Conservation (phyloP, 352 stramenopile species). For the Globisporangium mamillatum region DNA sequence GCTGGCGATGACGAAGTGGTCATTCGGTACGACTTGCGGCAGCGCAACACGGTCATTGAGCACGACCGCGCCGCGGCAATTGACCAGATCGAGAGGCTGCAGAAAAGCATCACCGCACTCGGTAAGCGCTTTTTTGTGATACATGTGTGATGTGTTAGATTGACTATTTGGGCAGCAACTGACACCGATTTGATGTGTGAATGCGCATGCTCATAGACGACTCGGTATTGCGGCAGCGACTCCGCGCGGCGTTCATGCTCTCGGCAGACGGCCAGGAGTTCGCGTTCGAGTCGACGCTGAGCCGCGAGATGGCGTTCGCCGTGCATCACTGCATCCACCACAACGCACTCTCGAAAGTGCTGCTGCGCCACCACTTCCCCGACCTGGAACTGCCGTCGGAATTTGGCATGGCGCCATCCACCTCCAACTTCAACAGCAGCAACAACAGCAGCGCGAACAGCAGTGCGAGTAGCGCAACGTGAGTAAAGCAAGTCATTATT, state of each 20-base stretch:
- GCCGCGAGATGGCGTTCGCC: slow-evolving; percentile 76
- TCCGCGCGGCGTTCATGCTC: slow-evolving; percentile 77
- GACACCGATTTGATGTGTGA: neutral
- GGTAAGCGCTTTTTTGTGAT: slow-evolving; percentile 12
- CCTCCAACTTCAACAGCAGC: slow-evolving; percentile 40
- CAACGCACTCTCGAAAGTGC: slow-evolving; percentile 75
- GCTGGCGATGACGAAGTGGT: slow-evolving; percentile 12
- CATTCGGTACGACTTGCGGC: slow-evolving; percentile 72
- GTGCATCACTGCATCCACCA: slow-evolving; percentile 88
- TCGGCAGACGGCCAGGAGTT: slow-evolving; percentile 68
- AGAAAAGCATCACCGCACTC: slow-evolving; percentile 28
- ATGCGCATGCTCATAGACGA: slow-evolving; percentile 9
- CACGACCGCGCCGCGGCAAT: slow-evolving; percentile 49
- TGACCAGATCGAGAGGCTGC: slow-evolving; percentile 51
- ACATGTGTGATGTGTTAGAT: neutral
- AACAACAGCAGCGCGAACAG: neutral
- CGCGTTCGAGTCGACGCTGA: slow-evolving; percentile 66
- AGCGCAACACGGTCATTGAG: slow-evolving; percentile 67
- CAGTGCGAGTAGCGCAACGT: neutral
- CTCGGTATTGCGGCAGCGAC: slow-evolving; percentile 18
- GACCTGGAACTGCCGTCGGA: slow-evolving; percentile 31
- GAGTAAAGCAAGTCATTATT: neutral
- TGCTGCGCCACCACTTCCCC: slow-evolving; percentile 71
- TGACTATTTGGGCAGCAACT: neutral
- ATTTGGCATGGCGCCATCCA: slow-evolving; percentile 82